phyloP scores from a whole-genome alignment of 2,329 filamentous ascomycete species.

The Talaromyces rugulosus region DNA sequence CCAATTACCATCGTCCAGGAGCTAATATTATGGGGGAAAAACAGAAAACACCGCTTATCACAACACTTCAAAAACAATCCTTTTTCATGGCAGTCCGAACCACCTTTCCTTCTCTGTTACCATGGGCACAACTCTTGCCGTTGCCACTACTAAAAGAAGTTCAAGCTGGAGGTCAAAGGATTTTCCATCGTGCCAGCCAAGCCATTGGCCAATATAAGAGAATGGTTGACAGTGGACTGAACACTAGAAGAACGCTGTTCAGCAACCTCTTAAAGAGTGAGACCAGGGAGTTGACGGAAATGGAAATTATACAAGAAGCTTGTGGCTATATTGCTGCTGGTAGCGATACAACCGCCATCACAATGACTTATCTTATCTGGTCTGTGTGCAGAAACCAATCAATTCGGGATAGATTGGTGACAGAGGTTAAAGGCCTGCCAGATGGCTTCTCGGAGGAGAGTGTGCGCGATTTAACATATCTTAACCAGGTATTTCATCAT shows the following conservation, averaged over 20 bases:
- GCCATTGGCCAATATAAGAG: conserved; percentile 23
- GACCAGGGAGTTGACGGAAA: conserved; percentile 17
- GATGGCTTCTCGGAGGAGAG: conserved; percentile 36
- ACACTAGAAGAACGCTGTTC: conserved; percentile 31
- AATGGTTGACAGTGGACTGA: conserved; percentile 15
- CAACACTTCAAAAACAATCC: conserved; percentile 25
- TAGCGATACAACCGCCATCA: conserved; percentile 50
- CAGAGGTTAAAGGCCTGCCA: conserved; percentile 39
- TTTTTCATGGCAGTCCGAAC: conserved; percentile 7
- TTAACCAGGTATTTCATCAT: conserved; percentile 41
- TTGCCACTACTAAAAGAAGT: conserved; percentile 20
- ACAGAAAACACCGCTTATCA: conserved; percentile 41
- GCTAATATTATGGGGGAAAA: neutral
- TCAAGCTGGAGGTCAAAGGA: conserved; percentile 16
- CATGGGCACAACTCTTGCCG: conserved; percentile 19
- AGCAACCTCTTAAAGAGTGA: conserved; percentile 31
- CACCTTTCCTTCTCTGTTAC: conserved; percentile 22
- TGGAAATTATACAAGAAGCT: conserved; percentile 40
- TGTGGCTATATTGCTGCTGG: conserved; percentile 48
- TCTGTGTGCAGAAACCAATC: conserved; percentile 18
- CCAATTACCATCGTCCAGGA: neutral
- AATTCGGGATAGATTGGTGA: conserved; percentile 44
- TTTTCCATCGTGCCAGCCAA: conserved; percentile 19
- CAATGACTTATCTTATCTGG: conserved; percentile 48
- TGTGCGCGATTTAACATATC: conserved; percentile 49